phyloP scores from a whole-genome alignment of 352 stramenopile species.

The Globisporangium nagaii region DNA sequence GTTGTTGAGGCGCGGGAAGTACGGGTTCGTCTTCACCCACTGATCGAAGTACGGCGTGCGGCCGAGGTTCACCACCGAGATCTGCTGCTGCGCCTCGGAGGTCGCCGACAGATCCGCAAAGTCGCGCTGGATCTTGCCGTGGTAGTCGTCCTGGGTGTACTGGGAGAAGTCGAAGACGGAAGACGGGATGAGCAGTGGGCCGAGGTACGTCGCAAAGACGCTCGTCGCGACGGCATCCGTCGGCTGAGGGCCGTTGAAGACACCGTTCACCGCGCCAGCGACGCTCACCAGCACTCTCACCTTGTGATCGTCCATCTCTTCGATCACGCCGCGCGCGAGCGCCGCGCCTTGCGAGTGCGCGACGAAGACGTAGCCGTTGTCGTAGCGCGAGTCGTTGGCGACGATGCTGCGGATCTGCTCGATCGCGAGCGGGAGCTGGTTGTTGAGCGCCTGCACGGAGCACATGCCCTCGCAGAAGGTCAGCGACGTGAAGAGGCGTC shows the following conservation, averaged over 20 bases:
- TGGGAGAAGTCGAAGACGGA: constrained; percentile 8
- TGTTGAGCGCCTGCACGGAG: constrained; percentile 5
- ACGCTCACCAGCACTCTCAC: constrained; percentile 18
- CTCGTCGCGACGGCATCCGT: not conserved
- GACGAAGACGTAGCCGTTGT: constrained; percentile 24
- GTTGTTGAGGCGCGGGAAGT: constrained; percentile 5
- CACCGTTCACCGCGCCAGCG: constrained; percentile 18
- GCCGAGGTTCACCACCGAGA: constrained; percentile 12
- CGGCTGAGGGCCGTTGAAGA: constrained; percentile 13
- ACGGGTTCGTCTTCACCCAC: constrained; percentile 1
- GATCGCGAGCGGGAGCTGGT: constrained; percentile 18
- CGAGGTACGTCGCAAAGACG: constrained; percentile 9
- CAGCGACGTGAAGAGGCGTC: constrained; percentile 13
- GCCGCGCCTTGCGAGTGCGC: constrained; percentile 19
- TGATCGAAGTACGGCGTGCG: not conserved
- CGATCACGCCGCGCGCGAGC: constrained; percentile 16
- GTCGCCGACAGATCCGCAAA: constrained; percentile 8
- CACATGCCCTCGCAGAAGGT: constrained; percentile 16
- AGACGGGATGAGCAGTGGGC: constrained; percentile 8
- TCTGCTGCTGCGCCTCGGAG: constrained; percentile 2
- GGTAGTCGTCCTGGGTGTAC: constrained; percentile 10
- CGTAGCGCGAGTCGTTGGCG: constrained; percentile 12
- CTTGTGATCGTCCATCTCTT: constrained; percentile 31
- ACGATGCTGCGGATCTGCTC: constrained; percentile 10
- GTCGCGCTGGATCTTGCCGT: constrained; percentile 18